phyloP scores from a whole-genome alignment of 176 grass and related monocot genomes.

The Juncus inflexus region DNA sequence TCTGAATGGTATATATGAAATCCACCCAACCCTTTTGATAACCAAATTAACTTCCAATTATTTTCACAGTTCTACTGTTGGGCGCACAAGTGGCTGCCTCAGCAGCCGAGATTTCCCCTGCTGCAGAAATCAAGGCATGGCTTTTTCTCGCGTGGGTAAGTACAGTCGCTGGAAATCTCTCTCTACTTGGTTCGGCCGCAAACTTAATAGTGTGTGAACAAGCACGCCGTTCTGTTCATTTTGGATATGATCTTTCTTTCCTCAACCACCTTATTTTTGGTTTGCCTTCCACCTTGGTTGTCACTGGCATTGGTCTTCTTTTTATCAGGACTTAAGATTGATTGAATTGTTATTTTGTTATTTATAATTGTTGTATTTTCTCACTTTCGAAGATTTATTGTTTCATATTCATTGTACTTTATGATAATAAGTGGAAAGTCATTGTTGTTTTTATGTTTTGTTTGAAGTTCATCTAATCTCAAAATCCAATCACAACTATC shows the following conservation, averaged over 20 bases:
- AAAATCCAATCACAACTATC: too few relatives aligned
- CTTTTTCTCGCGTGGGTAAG: constrained; percentile 91
- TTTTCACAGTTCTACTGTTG: constrained; percentile 47
- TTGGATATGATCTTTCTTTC: constrained; percentile 83
- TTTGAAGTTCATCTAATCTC: too few relatives aligned
- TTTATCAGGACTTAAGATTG: constrained; percentile 49
- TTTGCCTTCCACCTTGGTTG: constrained; percentile 49
- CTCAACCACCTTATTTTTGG: constrained; percentile 69
- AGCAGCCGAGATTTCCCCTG: constrained; percentile 50
- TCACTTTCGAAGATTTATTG: too few relatives aligned
- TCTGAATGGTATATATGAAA: not conserved
- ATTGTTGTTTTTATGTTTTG: too few relatives aligned
- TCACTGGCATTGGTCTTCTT: constrained; percentile 60
- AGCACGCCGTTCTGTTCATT: constrained; percentile 51
- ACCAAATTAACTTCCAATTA: not conserved
- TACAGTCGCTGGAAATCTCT: constrained; percentile 93
- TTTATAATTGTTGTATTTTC: too few relatives aligned
- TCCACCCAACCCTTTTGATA: constrained; percentile 5
- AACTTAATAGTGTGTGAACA: constrained; percentile 96
- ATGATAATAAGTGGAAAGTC: too few relatives aligned
- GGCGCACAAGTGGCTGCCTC: constrained; percentile 70
- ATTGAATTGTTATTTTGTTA: not conserved
- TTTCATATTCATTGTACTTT: too few relatives aligned
- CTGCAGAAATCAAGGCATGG: constrained; percentile 58
- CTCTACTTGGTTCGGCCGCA: constrained; percentile 75